Base-by-base conservation (phyloP, 2,329 filamentous ascomycete species). In the Fusarium gaditjirri region DNA sequence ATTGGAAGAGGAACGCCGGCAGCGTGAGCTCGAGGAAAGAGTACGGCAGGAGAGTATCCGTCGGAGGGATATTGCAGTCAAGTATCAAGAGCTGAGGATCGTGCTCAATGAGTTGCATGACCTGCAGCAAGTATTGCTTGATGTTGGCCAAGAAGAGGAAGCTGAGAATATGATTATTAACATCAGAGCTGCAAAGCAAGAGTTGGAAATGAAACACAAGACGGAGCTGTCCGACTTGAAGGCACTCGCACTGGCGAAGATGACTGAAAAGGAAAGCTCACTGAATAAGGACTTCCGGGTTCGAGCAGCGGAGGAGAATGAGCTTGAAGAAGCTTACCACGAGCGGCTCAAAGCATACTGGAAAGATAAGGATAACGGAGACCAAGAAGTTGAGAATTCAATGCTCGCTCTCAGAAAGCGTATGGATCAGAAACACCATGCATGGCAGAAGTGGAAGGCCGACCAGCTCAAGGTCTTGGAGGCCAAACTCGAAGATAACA, bases 311-410 rank as follows among this genome's bases (percentile, higher is more conserved):
- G 78, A 82, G 46, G 87, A 89, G 74, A 76, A 76, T 14, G 76
- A 74, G 11, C 78, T 86, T 10, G 86, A 88, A 68, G 79, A 82
- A 8, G 76, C 82, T 36, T 89, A 89, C 71, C 73, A 81, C 1
- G 67, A 72, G 19, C 76, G 80, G 42, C 79, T 88, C 12, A 53
- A 69, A 21, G 71, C 57, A 2, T 86, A 83, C 70, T 87, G 83
- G 81, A 72, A 75, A 10, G 76, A 75, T 23, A 81, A 81, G 52
- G 64, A 74, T 8, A 76, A 79, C n/a, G 81, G 78, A 8, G 79
- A 80, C 3, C 70, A 75, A 10, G 72, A 77, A 54, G 68, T 81
- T 5, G 77, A 80, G 33, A 71, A 68, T 7, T 79, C 82, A 8
- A 80, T 86, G 77, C 52, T 73, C 2, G 72, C 74, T 0, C 76